Conservation (phyloP, 768 basidiomycete genomes). For the Daedalea quercina region DNA sequence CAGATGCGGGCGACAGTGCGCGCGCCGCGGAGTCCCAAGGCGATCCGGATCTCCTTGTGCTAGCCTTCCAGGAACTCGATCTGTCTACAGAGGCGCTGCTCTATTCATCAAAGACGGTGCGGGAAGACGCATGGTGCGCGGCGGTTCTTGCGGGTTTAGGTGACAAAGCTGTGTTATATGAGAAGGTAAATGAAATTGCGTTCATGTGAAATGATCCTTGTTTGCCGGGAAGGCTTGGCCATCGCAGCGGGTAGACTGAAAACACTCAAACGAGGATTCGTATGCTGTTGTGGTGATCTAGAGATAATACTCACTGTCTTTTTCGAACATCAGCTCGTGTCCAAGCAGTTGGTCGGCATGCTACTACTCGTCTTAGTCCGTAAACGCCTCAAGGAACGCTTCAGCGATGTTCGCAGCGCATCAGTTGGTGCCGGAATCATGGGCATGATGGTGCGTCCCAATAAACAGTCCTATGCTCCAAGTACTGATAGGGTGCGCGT, state of each 20-base stretch:
- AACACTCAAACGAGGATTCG: too few species aligned
- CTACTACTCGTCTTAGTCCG: constrained; percentile 65
- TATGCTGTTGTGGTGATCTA: background rate
- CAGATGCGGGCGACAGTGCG: background rate
- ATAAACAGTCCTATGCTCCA: too few species aligned
- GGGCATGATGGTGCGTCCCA: constrained; percentile 60
- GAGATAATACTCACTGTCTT: background rate
- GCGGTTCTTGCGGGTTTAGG: constrained; percentile 69
- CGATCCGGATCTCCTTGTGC: constrained; percentile 63
- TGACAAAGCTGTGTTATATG: constrained; percentile 53
- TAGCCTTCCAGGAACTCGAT: constrained; percentile 80
- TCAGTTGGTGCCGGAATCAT: constrained; percentile 69
- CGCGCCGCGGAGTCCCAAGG: constrained; percentile 15
- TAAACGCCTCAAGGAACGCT: constrained; percentile 40
- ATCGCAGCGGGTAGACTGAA: too few species aligned
- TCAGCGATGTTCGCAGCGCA: constrained; percentile 44
- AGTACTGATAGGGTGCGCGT: too few species aligned
- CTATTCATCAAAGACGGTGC: constrained; percentile 53
- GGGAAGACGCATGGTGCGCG: constrained; percentile 66
- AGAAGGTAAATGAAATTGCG: constrained; percentile 43
- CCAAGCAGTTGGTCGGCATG: constrained; percentile 81
- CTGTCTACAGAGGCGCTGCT: constrained; percentile 72
- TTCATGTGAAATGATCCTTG: background rate
- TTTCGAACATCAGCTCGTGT: constrained; percentile 42
- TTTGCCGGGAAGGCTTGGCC: too few species aligned